Percentiles rank a stretch among this genome's conserved stretches.
Evolutionary conservation across 306 rosid species (phyloP).

Genomic region (Ammopiptanthus mongolicus): DNA sequence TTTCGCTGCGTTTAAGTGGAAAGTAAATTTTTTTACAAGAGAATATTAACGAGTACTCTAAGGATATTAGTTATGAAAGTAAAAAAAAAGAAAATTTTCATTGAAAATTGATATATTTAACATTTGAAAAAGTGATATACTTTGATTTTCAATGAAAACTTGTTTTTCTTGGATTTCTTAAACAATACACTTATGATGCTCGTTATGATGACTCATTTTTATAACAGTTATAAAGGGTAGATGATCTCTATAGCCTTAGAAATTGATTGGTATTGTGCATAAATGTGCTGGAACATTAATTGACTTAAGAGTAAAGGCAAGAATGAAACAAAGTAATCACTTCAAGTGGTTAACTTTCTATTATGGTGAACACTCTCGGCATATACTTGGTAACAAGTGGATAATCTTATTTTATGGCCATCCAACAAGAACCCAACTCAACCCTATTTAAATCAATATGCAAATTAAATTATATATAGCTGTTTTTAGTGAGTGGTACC

Average conservation of each 20-base stretch:
- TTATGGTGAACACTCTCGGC: background rate
- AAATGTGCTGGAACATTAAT: background rate
- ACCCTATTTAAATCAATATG: background rate
- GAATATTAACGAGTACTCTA: no score
- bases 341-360: background rate
- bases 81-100: no score
- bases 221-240: background rate
- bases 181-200: no score
- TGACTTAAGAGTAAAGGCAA: background rate
- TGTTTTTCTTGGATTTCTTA: no score
- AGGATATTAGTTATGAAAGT: no score
- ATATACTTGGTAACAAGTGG: no score
- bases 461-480: background rate
- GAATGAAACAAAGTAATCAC: background rate
- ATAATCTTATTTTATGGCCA: background rate
- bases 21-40: no score
- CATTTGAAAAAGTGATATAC: no score
- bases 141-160: no score
- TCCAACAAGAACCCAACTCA: conserved; percentile 6
- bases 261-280: no score
- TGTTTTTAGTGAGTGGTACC: background rate
- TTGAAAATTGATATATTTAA: no score
- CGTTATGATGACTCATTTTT: no score
- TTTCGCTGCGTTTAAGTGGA: background rate
- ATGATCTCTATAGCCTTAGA: background rate